Conservation (phyloP, 176 grass and related monocot species). For the Panicum miliaceum region DNA sequence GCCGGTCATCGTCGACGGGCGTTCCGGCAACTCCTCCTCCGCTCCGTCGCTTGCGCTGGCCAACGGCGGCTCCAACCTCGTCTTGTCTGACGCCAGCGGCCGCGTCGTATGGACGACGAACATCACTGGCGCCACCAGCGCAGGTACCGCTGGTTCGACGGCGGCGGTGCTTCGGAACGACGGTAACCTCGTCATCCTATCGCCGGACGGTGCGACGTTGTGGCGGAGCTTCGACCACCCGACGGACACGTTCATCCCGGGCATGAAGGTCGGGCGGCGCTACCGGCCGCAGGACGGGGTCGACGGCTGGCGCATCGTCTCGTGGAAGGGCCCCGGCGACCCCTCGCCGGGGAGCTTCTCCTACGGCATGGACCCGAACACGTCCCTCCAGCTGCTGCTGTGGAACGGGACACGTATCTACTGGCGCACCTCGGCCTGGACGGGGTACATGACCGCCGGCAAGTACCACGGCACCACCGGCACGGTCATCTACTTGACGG, state of each 20-base stretch:
- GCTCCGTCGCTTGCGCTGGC: not conserved
- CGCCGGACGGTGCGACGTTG: constrained; percentile 8
- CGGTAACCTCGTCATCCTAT: constrained; percentile 49
- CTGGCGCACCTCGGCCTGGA: constrained; percentile 42
- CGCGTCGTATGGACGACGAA: constrained; percentile 41
- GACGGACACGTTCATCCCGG: constrained; percentile 46
- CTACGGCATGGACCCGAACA: constrained; percentile 50
- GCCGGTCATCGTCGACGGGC: not conserved
- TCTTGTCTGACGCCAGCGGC: constrained; percentile 11
- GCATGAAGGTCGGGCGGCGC: constrained; percentile 38
- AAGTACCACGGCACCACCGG: not conserved
- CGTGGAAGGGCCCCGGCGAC: constrained; percentile 45
- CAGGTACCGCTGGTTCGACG: not conserved
- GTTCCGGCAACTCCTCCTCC: not conserved
- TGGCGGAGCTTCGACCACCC: constrained; percentile 60
- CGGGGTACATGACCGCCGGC: not conserved
- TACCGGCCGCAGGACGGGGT: not conserved
- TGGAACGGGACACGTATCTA: constrained; percentile 32
- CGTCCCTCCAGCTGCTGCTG: constrained; percentile 34
- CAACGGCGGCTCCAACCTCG: constrained; percentile 11
- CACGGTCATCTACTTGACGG: not conserved
- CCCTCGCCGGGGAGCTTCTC: constrained; percentile 50
- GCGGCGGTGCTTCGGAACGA: constrained; percentile 32
- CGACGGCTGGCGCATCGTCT: constrained; percentile 9
- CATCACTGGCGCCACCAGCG: not conserved